phyloP scores from a whole-genome alignment of 176 grass and related monocot species.

The Rhynchospora breviuscula region DNA sequence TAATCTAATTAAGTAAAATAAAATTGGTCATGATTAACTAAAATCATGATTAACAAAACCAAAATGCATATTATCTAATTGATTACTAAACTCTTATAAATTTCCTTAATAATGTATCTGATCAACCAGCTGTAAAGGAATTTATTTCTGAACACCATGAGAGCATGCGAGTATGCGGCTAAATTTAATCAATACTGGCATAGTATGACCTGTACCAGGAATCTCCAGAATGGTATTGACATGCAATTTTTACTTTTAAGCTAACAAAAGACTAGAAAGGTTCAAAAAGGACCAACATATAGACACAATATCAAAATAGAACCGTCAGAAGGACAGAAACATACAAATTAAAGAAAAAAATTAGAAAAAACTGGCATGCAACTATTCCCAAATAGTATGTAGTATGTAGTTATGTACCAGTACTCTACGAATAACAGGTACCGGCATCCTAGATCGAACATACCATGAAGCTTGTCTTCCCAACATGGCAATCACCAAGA shows the following conservation, averaged over 20 bases:
- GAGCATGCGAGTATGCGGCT: neutral
- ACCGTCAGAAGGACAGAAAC: neutral
- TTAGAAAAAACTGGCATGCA: neutral
- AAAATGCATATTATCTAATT: neutral
- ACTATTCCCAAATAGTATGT: neutral
- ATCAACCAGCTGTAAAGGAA: neutral
- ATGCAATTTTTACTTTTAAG: neutral
- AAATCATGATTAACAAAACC: neutral
- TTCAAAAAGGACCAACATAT: neutral
- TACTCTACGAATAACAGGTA: neutral
- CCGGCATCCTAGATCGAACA: neutral
- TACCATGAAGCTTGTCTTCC: slow-evolving; percentile 99
- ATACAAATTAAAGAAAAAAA: neutral
- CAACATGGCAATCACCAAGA: slow-evolving; percentile 83
- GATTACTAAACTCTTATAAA: neutral
- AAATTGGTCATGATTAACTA: neutral
- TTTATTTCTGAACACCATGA: neutral
- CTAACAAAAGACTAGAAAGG: neutral
- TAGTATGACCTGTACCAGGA: neutral
- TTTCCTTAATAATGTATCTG: neutral
- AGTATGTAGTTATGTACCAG: neutral
- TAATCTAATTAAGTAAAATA: neutral
- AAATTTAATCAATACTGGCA: neutral
- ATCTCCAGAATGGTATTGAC: neutral
- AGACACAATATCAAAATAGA: neutral